Evolutionary conservation across 1,139 yeast species (phyloP).

Genomic region (Saccharomyces uvarum): DNA sequence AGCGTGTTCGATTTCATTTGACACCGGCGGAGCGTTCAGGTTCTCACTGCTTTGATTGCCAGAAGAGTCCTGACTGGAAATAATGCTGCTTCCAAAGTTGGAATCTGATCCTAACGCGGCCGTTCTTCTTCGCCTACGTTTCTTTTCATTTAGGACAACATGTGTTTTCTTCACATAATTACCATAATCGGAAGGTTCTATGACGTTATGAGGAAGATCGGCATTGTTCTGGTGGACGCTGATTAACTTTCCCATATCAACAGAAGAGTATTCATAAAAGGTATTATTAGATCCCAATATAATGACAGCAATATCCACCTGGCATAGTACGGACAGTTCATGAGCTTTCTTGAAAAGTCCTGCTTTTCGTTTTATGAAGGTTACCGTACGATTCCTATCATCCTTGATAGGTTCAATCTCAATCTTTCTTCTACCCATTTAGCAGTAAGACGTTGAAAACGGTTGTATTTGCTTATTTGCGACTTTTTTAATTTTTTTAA

Average conservation of each 20-base stretch:
- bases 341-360: conserved; percentile 95
- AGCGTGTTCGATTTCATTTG: neutral
- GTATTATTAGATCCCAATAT: conserved; percentile 76
- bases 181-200: conserved; percentile 55
- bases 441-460: conserved; percentile 1
- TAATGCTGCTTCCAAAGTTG: neutral
- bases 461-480: neutral
- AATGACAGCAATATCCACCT: conserved; percentile 85
- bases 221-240: conserved; percentile 40
- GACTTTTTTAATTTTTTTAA: neutral
- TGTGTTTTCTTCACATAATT: conserved; percentile 24
- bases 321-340: conserved; percentile 85
- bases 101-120: neutral
- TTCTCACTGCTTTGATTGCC: neutral
- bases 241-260: conserved; percentile 56
- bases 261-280: conserved; percentile 74
- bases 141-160: conserved; percentile 25
- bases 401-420: conserved; percentile 87
- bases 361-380: conserved; percentile 89
- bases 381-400: conserved; percentile 80
- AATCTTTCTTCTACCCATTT: conserved; percentile 94
- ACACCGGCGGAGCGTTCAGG: neutral
- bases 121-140: conserved; percentile 18
- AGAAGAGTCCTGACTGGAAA: neutral
- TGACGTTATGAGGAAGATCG: conserved; percentile 44